phyloP scores from a whole-genome alignment of 2,329 filamentous ascomycete species.

The Epichloe aotearoae region DNA sequence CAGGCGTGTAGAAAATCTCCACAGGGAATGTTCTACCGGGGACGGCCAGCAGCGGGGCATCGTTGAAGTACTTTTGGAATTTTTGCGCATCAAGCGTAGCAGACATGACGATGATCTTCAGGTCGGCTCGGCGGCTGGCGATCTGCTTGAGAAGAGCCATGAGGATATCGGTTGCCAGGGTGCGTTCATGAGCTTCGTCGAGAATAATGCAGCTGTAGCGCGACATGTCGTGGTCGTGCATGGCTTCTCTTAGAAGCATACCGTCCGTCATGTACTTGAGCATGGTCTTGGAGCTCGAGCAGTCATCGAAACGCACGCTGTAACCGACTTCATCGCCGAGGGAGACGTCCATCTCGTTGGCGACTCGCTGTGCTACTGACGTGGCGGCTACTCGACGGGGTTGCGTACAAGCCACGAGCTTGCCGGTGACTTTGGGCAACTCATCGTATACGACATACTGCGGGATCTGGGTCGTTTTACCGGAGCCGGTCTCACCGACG shows the following conservation, averaged over 20 bases:
- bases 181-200: conserved; percentile 96
- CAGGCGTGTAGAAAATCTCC: conserved; percentile 96
- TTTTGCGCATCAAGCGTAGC: conserved; percentile 95
- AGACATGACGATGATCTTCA: conserved; percentile 99
- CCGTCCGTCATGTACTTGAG: conserved; percentile 99
- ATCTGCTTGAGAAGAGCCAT: conserved; percentile 95
- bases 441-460: conserved; percentile 98
- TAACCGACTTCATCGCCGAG: conserved; percentile 94
- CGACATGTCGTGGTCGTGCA: conserved; percentile 84
- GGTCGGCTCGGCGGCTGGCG: conserved; percentile 63
- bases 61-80: conserved; percentile 94
- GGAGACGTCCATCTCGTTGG: conserved; percentile 87
- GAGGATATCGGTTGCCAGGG: conserved; percentile 89
- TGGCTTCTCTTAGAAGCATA: conserved; percentile 92
- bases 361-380: conserved; percentile 96
- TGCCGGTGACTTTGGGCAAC: conserved; percentile 69
- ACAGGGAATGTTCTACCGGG: conserved; percentile 92
- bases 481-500: conserved; percentile 96
- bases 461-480: conserved; percentile 97
- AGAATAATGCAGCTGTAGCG: conserved; percentile 97
- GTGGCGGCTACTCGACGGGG: conserved; percentile 95
- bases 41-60: conserved; percentile 84
- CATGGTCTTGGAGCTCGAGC: conserved; percentile 74
- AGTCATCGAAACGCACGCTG: conserved; percentile 97
- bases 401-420: conserved; percentile 94